These are phyloP conservation scores for Blastocystis sp. DNA, from an alignment of 352 stramenopile species.

Conservation along the genomic window DNA sequence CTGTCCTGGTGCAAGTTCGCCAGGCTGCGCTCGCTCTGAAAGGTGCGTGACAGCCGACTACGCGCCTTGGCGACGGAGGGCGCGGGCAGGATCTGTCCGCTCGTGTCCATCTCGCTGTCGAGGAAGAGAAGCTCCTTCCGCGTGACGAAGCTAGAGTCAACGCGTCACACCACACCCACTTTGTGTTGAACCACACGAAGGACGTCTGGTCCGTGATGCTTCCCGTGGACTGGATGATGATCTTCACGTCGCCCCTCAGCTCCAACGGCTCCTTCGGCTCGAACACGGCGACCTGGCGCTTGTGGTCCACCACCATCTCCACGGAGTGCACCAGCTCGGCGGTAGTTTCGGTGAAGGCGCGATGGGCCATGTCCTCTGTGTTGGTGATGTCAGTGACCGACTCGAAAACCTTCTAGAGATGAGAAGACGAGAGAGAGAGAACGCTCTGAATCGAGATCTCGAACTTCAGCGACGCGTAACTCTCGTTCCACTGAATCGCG, in stretches of 20 bases:
- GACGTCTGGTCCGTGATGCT: slow-evolving; percentile 34
- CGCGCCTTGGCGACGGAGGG: not conserved
- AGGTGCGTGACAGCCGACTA: not conserved
- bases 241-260: slow-evolving; percentile 42
- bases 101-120: slow-evolving; percentile 24
- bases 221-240: slow-evolving; percentile 53
- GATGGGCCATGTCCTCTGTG: not conserved
- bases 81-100: not conserved
- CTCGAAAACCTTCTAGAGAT: not conserved
- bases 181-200: slow-evolving; percentile 63
- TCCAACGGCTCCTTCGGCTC: not conserved
- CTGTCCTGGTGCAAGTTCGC: not conserved
- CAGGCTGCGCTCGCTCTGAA: not conserved
- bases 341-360: slow-evolving; percentile 3
- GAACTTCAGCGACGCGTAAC: slow-evolving; percentile 17
- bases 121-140: slow-evolving; percentile 17
- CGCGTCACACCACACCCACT: not conserved
- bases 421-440: not conserved
- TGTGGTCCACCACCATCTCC: slow-evolving; percentile 6
- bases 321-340: not conserved
- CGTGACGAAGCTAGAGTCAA: slow-evolving; percentile 22
- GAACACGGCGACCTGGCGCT: slow-evolving; percentile 25
- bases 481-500: not conserved
- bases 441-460: slow-evolving; percentile 32
- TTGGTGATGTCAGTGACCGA: not conserved